Base-by-base conservation (phyloP, 2,329 filamentous ascomycete genomes). In the Microthyrium microscopicum region DNA sequence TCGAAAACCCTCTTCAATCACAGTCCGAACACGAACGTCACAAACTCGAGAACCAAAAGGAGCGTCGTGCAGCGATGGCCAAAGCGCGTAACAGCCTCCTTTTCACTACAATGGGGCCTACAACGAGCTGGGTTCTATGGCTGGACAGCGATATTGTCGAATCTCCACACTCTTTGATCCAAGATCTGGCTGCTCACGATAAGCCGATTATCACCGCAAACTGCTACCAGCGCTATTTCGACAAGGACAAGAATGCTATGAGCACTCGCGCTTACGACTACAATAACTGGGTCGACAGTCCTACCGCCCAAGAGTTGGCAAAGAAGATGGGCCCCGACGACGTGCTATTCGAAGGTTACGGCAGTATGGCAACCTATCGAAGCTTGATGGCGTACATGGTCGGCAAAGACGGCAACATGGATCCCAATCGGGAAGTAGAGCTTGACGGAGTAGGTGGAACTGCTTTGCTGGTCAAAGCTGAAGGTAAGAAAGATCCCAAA, bases 91-190 rank as follows among this genome's bases (percentile, higher is more conserved):
- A 98, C 53, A 91, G 81, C 34, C 68, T 98, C 6, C 69, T 98
- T 19, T 98, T 95, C 60, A 94, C 89, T 6, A 95, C 87, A 0
- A 63, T 98, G 7, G 85, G 87, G 2, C 85, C 85, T 1, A 69
- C 73, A 9, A 94, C 84, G 1, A 89, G 83, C 0, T 98, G 89
- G 89, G 85, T 98, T 21, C 66, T 98, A 17, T 98, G 89, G 89
- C 66, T 98, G 20, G 89, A 98, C 51, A 70, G 76, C 24, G 89
- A 98, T 53, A 78, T 98, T 41, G 52, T 98, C 44, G 89, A 98
- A 59, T 83, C 82, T 4, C 89, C 87, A 1, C 62, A 73, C 0
- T 68, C 73, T 3, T 62, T 98, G 32, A 92, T 98, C 43, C 83
- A 98, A 53, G 89, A 98, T 50, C 70, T 98, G 15, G 85, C 89